Conservation (phyloP, 371 early-diverging fungal species). For the Gilbertella persicaria region DNA sequence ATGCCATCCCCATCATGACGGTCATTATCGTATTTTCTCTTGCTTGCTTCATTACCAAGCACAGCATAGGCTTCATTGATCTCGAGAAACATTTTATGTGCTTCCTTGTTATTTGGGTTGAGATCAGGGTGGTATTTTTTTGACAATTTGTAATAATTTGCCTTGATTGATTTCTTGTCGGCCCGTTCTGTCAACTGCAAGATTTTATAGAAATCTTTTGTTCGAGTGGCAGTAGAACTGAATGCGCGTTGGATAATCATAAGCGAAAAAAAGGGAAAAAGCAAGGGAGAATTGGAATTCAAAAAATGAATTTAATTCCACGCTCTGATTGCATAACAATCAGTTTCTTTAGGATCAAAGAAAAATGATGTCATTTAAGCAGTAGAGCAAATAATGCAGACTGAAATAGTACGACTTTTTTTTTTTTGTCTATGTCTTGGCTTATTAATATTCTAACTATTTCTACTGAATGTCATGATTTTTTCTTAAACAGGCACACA, state of each 20-base stretch:
- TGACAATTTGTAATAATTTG: conserved; percentile 81
- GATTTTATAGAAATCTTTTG: conserved; percentile 55
- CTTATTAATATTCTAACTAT: too few species aligned
- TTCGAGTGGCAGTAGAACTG: not conserved
- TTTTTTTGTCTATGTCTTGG: too few species aligned
- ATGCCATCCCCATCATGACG: conserved; percentile 1
- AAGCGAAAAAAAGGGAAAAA: too few species aligned
- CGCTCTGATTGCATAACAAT: too few species aligned
- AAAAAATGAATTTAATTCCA: too few species aligned
- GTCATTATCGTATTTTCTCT: conserved; percentile 78
- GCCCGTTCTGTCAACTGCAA: conserved; percentile 57
- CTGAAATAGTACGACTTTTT: too few species aligned
- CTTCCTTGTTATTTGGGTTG: conserved; percentile 68
- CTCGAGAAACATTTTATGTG: conserved; percentile 70
- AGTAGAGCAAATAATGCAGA: too few species aligned
- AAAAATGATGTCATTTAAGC: too few species aligned
- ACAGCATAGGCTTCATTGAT: conserved; percentile 88
- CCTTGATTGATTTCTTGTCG: conserved; percentile 69
- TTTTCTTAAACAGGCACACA: too few species aligned
- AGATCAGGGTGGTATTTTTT: conserved; percentile 89
- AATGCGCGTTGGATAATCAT: not conserved
- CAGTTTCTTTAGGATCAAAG: too few species aligned
- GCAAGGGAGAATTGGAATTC: too few species aligned
- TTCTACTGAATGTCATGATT: too few species aligned
- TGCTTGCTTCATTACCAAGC: conserved; percentile 69